Percentiles rank a stretch among this genome's conserved stretches.
These are phyloP conservation scores for Apiospora hydei DNA, from an alignment of 2,329 filamentous ascomycete species.

Conservation along the genomic window DNA sequence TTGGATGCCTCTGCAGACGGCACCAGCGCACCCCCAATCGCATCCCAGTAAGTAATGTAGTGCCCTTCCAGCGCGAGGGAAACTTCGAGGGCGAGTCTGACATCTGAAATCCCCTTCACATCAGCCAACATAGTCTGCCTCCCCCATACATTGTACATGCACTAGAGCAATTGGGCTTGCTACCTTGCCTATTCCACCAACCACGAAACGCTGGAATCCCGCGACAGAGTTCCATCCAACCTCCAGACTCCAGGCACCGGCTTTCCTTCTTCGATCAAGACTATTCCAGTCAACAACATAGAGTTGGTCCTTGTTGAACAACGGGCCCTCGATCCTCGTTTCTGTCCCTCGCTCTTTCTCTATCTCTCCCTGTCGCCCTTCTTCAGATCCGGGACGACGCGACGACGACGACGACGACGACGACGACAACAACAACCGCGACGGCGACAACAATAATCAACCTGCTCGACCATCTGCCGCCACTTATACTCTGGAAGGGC, in stretches of 20 bases:
- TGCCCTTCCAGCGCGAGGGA: not conserved
- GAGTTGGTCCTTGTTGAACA: conserved; percentile 21
- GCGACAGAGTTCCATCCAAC: not conserved
- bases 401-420: not conserved
- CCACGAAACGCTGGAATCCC: not conserved
- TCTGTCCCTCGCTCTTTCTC: conserved; percentile 32
- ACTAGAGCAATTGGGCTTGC: conserved; percentile 1
- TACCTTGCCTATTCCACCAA: not conserved
- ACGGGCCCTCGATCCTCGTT: conserved; percentile 21
- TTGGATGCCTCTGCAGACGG: conserved; percentile 3
- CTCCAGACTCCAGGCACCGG: not conserved
- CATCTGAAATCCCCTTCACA: conserved; percentile 14
- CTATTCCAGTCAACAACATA: not conserved
- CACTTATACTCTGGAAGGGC: conserved; percentile 26
- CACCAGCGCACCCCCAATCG: not conserved
- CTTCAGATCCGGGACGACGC: conserved; percentile 23
- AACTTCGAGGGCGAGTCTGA: conserved; percentile 6
- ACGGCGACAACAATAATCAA: not conserved
- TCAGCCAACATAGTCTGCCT: conserved; percentile 6
- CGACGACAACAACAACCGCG: not conserved
- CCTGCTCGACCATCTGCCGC: not conserved
- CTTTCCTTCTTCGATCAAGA: not conserved
- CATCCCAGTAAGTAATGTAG: conserved; percentile 7
- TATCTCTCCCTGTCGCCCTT: conserved; percentile 31
- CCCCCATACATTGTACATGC: not conserved